Evolutionary conservation across 2,329 filamentous ascomycete species (phyloP).

Genomic region (Trichoderma arundinaceum): DNA sequence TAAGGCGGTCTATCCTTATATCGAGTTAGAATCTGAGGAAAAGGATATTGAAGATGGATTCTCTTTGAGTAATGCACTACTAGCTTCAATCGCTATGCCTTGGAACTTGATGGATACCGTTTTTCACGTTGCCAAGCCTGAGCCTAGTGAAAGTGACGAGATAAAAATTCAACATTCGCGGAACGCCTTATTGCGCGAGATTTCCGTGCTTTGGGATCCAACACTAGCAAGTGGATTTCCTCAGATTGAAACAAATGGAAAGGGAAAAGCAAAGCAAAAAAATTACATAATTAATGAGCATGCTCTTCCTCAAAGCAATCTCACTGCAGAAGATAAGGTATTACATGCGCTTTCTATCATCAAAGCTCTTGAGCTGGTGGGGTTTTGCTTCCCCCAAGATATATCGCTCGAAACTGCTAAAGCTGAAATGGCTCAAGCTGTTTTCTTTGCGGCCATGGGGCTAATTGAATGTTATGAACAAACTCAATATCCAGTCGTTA

Average conservation of each 20-base stretch:
- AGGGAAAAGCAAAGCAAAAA: constrained; percentile 4
- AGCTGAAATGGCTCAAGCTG: constrained; percentile 26
- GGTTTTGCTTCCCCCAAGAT: constrained; percentile 20
- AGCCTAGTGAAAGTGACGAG: background rate
- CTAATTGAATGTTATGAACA: constrained; percentile 15
- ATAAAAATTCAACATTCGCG: background rate
- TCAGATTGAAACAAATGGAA: background rate
- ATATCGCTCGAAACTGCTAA: constrained; percentile 25
- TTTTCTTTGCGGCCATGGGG: constrained; percentile 20
- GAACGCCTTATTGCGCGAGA: background rate
- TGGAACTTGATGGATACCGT: constrained; percentile 24
- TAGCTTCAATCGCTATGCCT: constrained; percentile 20
- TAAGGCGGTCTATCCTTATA: constrained; percentile 7
- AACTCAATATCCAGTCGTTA: background rate
- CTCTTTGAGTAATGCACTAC: background rate
- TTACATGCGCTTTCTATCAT: constrained; percentile 22
- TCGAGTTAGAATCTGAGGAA: constrained; percentile 1
- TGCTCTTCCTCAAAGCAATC: background rate
- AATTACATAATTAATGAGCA: constrained; percentile 9
- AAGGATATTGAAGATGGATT: background rate
- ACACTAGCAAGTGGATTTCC: background rate
- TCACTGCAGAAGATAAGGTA: background rate
- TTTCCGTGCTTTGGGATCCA: constrained; percentile 17
- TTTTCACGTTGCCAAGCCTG: constrained; percentile 15
- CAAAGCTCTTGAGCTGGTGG: constrained; percentile 22